These are phyloP conservation scores for Salix dunnii DNA, from an alignment of 345 rosid species.

Conservation along the genomic window DNA sequence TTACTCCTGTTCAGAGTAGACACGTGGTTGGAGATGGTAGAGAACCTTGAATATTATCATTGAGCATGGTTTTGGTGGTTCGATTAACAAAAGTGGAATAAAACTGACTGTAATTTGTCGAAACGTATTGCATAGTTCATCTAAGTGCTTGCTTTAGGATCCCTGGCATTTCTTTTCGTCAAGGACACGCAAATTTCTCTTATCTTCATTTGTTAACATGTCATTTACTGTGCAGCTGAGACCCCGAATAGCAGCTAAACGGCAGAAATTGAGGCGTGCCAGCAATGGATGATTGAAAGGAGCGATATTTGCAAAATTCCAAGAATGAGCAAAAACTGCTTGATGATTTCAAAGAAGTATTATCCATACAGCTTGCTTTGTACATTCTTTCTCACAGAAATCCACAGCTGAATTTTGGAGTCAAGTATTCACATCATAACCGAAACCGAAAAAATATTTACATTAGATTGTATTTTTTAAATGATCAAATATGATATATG, in stretches of 20 bases:
- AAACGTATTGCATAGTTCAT: neutral
- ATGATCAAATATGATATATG: neutral
- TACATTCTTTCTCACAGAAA: neutral
- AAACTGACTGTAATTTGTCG: too few species aligned
- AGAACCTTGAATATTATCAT: neutral
- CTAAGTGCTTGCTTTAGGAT: neutral
- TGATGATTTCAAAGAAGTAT: neutral
- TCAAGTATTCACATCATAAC: neutral
- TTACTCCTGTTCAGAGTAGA: neutral
- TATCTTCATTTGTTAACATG: neutral
- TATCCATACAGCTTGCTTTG: neutral
- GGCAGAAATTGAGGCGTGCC: slow-evolving; percentile 29
- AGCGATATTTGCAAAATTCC: neutral
- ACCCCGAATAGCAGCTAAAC: slow-evolving; percentile 40
- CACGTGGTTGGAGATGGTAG: neutral
- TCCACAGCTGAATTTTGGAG: slow-evolving; percentile 3
- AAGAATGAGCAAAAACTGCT: neutral
- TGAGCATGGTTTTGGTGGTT: neutral
- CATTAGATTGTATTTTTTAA: too few species aligned
- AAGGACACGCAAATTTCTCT: neutral
- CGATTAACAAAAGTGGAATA: neutral
- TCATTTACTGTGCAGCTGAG: slow-evolving; percentile 42
- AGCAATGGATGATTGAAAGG: slow-evolving; percentile 3
- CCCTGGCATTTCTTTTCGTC: neutral
- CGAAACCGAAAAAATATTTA: neutral